A percentile compares a stretch with the other conserved stretches of the same genome.
These are phyloP conservation scores for Thymus mandschuricus DNA, from an alignment of 257 asterid genomes.

Conservation along the genomic window DNA sequence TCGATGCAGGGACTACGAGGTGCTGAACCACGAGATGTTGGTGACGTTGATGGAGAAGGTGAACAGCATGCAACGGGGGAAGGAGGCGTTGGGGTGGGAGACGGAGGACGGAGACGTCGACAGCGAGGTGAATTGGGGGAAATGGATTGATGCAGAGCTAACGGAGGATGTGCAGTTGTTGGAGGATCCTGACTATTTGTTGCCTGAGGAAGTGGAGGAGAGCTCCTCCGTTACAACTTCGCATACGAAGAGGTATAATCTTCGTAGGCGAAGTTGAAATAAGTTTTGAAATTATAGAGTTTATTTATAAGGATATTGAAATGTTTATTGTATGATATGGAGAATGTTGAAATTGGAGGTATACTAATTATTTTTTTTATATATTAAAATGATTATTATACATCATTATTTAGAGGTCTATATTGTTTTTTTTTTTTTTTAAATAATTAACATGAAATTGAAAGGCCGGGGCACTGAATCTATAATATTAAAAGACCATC, in stretches of 20 bases:
- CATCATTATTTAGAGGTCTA: too few relatives aligned
- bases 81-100: conserved; percentile 41
- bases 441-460: too few relatives aligned
- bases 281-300: background rate
- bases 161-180: conserved; percentile 57
- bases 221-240: conserved; percentile 42
- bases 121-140: conserved; percentile 63
- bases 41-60: conserved; percentile 61
- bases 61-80: conserved; percentile 51
- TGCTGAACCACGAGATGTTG: conserved; percentile 67
- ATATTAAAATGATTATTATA: too few relatives aligned
- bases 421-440: too few relatives aligned
- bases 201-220: conserved; percentile 53
- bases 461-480: too few relatives aligned
- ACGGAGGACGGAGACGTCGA: conserved; percentile 50
- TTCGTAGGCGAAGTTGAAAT: conserved; percentile 43
- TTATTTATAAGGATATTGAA: background rate
- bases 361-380: too few relatives aligned
- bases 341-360: background rate
- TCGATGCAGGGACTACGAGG: conserved; percentile 69
- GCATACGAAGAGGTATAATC: conserved; percentile 55
- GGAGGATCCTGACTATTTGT: conserved; percentile 61
- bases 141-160: conserved; percentile 66
- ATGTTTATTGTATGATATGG: too few relatives aligned
- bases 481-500: too few relatives aligned